Evolutionary conservation across 257 asterid species (phyloP).

Genomic region (Capsicum chinense): DNA sequence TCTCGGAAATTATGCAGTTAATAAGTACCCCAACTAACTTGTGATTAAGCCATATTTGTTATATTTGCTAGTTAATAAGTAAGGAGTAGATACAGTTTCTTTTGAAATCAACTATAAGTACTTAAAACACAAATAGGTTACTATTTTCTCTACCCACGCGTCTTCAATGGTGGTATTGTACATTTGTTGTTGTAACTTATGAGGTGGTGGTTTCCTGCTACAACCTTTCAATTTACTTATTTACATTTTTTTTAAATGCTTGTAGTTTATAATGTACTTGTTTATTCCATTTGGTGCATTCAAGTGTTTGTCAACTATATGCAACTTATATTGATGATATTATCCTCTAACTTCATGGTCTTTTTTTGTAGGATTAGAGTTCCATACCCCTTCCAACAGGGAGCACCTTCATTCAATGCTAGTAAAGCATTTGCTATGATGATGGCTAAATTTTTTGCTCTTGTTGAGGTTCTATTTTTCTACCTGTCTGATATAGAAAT

Average conservation of each 20-base stretch:
- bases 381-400: constrained; percentile 95
- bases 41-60: not conserved
- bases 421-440: constrained; percentile 95
- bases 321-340: constrained; percentile 21
- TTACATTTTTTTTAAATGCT: not conserved
- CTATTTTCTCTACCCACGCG: not conserved
- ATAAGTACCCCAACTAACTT: not conserved
- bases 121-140: not conserved
- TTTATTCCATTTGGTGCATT: not conserved
- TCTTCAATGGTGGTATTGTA: not conserved
- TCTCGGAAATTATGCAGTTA: constrained; percentile 6
- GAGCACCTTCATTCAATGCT: constrained; percentile 87
- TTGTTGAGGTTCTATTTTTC: constrained; percentile 64
- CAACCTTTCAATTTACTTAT: not conserved
- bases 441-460: constrained; percentile 88
- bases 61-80: not conserved
- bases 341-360: not conserved
- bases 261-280: not conserved
- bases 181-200: not conserved
- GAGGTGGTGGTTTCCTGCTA: not conserved
- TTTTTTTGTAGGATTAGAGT: constrained; percentile 67
- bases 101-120: not conserved
- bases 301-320: not conserved
- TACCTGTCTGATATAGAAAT: not conserved
- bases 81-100: not conserved